Evolutionary conservation across 2,329 filamentous ascomycete genomes (phyloP).

Genomic region (Diaporthe vaccinii): DNA sequence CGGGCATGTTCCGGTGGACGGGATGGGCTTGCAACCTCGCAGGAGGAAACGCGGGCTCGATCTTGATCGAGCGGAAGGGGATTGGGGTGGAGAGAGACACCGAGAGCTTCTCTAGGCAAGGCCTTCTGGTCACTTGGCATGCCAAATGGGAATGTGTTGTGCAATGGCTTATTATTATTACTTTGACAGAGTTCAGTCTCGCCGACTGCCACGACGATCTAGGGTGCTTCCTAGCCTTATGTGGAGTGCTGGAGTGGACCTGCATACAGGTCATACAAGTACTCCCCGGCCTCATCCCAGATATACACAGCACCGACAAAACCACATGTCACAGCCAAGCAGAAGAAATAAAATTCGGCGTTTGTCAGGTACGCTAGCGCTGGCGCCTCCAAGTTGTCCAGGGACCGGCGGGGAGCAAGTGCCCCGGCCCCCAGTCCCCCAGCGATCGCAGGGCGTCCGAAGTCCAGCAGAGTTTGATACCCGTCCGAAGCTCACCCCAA

Average conservation of each 20-base stretch:
- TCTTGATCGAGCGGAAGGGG: not conserved
- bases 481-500: not conserved
- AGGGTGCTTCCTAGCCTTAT: not conserved
- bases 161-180: not conserved
- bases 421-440: not conserved
- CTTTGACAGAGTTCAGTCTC: not conserved
- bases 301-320: not conserved
- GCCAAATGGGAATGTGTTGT: not conserved
- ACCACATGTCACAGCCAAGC: not conserved
- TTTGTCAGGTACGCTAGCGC: constrained; percentile 23
- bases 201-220: not conserved
- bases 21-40: constrained; percentile 2
- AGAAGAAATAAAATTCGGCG: not conserved
- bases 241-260: not conserved
- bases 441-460: not conserved
- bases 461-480: not conserved
- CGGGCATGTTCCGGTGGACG: constrained; percentile 21
- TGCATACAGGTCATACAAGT: not conserved
- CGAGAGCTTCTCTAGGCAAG: not conserved
- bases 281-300: not conserved
- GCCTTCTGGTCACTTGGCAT: not conserved
- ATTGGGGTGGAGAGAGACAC: not conserved
- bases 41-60: not conserved
- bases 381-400: not conserved
- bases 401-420: not conserved